Evolutionary conservation across 108 stramenopile species (phyloP).

Genomic region (Nitzschia inconspicua): DNA sequence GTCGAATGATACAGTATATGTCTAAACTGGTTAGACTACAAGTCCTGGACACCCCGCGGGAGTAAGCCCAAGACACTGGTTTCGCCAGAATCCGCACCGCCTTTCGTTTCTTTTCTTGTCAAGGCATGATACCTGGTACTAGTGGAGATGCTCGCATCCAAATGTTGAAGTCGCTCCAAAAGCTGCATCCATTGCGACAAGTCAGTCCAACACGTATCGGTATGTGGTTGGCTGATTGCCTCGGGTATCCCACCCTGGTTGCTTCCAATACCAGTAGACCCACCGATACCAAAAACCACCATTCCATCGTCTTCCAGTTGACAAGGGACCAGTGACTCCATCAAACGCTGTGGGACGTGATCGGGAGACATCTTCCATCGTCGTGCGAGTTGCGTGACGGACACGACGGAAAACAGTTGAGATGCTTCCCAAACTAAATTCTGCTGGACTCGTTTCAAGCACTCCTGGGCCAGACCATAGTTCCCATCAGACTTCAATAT

Average conservation of each 20-base stretch:
- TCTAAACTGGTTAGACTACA: neutral
- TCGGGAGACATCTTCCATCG: neutral
- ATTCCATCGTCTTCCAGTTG: constrained; percentile 21
- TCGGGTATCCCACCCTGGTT: too few relatives aligned
- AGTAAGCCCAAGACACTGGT: neutral
- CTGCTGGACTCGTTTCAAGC: constrained; percentile 13
- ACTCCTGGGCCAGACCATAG: constrained; percentile 23
- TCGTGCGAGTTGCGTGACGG: constrained; percentile 20
- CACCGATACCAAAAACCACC: constrained; percentile 9
- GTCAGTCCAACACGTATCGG: neutral
- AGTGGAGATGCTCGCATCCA: constrained; percentile 52
- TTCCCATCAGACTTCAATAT: constrained; percentile 26
- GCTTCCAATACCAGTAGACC: neutral
- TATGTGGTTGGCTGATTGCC: neutral
- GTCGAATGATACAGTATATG: neutral
- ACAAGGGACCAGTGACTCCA: constrained; percentile 12
- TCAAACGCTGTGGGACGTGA: neutral
- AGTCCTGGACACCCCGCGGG: constrained; percentile 26
- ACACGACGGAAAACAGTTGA: constrained; percentile 27
- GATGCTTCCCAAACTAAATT: constrained; percentile 28
- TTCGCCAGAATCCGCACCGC: neutral
- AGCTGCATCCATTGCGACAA: constrained; percentile 29
- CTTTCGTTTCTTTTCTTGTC: constrained; percentile 18
- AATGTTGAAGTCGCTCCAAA: constrained; percentile 43
- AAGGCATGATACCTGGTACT: constrained; percentile 41